phyloP scores from a whole-genome alignment of 345 rosid genomes.

The Capsella bursapastoris region DNA sequence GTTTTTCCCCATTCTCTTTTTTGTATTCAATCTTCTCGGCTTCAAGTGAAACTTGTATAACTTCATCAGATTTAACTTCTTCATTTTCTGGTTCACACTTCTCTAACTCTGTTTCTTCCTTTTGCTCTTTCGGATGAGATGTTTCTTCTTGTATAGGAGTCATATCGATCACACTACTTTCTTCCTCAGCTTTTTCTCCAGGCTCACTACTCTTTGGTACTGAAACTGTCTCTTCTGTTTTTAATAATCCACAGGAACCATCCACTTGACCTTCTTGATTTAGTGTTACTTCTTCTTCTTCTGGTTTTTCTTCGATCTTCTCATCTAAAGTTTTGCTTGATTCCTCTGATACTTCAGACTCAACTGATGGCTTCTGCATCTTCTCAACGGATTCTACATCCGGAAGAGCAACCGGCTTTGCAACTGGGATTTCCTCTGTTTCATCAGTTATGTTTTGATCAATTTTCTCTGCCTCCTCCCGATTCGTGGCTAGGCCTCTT shows the following conservation, averaged over 20 bases:
- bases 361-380: constrained; percentile 19
- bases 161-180: constrained; percentile 12
- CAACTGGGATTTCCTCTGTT: neutral
- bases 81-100: constrained; percentile 27
- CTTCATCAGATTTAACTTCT: constrained; percentile 27
- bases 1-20: constrained; percentile 26
- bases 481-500: constrained; percentile 13
- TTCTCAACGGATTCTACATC: constrained; percentile 28
- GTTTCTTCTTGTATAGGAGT: constrained; percentile 19
- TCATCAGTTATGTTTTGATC: constrained; percentile 24
- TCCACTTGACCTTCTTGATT: constrained; percentile 25
- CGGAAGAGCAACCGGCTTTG: neutral
- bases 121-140: constrained; percentile 1
- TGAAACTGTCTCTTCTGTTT: constrained; percentile 23
- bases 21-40: constrained; percentile 13
- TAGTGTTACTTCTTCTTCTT: constrained; percentile 20
- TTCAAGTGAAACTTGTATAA: constrained; percentile 23
- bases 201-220: neutral
- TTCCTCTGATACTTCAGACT: constrained; percentile 41
- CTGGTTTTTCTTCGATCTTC: neutral
- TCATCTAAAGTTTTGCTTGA: constrained; percentile 28
- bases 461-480: constrained; percentile 10
- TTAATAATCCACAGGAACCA: constrained; percentile 13
- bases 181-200: constrained; percentile 6
- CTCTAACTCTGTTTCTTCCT: constrained; percentile 19